Evolutionary conservation across 257 asterid species (phyloP).

Genomic region (Linaria vulgaris): DNA sequence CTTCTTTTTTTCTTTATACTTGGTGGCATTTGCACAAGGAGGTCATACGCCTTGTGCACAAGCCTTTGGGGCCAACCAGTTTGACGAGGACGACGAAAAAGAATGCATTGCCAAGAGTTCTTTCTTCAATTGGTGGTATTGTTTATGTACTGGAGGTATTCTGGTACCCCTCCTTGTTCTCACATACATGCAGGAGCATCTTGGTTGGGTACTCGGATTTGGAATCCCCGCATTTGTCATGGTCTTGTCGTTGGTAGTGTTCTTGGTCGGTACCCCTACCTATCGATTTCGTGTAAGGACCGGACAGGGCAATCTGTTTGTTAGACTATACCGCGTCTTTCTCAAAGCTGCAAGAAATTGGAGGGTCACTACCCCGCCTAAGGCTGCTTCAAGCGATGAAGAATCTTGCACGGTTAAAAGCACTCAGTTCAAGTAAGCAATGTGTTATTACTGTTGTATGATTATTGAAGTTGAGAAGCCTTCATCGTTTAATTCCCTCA

Average conservation of each 20-base stretch:
- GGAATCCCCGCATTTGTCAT: slow-evolving; percentile 40
- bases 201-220: slow-evolving; percentile 41
- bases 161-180: slow-evolving; percentile 23
- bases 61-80: slow-evolving; percentile 40
- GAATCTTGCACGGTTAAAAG: slow-evolving; percentile 15
- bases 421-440: slow-evolving; percentile 31
- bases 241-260: slow-evolving; percentile 27
- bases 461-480: neutral
- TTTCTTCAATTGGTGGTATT: slow-evolving; percentile 44
- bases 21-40: slow-evolving; percentile 36
- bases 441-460: too few species aligned
- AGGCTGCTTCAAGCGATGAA: neutral
- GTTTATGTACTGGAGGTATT: slow-evolving; percentile 25
- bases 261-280: slow-evolving; percentile 36
- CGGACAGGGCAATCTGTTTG: slow-evolving; percentile 28
- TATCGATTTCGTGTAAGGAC: slow-evolving; percentile 31
- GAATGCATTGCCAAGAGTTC: slow-evolving; percentile 38
- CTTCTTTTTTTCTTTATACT: slow-evolving; percentile 32
- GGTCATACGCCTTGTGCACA: slow-evolving; percentile 28
- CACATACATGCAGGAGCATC: slow-evolving; percentile 37
- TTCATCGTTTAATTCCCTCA: neutral
- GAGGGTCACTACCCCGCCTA: slow-evolving; percentile 1
- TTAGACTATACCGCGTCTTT: slow-evolving; percentile 32
- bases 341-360: slow-evolving; percentile 27
- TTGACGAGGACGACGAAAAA: slow-evolving; percentile 27